Evolutionary conservation across 108 stramenopile genomes (phyloP).

Genomic region (Conticribra weissflogii): DNA sequence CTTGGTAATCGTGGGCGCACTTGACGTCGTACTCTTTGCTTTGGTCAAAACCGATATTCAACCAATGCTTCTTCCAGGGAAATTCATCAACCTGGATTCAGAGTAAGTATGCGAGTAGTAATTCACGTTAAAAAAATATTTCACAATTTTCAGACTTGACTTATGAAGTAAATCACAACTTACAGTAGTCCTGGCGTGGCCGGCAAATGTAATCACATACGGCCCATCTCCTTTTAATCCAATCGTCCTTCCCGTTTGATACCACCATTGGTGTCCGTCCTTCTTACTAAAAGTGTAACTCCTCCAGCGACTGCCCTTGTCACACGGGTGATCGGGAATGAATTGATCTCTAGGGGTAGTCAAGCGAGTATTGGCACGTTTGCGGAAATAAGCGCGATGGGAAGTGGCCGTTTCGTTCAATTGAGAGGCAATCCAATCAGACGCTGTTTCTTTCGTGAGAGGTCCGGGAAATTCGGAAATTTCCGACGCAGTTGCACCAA

Average conservation of each 20-base stretch:
- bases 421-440: slow-evolving; percentile 52
- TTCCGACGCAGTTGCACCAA: slow-evolving; percentile 49
- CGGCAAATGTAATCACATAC: slow-evolving; percentile 40
- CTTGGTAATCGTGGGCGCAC: slow-evolving; percentile 10
- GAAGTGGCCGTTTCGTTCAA: slow-evolving; percentile 32
- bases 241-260: not conserved
- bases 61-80: not conserved
- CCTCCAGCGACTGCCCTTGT: slow-evolving; percentile 40
- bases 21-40: slow-evolving; percentile 44
- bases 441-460: slow-evolving; percentile 12
- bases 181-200: slow-evolving; percentile 39
- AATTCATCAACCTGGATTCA: not conserved
- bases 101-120: too few species aligned
- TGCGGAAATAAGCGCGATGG: slow-evolving; percentile 53
- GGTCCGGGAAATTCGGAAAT: slow-evolving; percentile 29
- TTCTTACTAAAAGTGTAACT: slow-evolving; percentile 24
- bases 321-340: slow-evolving; percentile 35
- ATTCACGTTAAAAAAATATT: too few species aligned
- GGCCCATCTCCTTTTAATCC: slow-evolving; percentile 6
- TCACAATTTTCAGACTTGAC: slow-evolving; percentile 7
- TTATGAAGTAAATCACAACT: not conserved
- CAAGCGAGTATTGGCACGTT: slow-evolving; percentile 29
- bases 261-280: slow-evolving; percentile 31
- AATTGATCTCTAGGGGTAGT: slow-evolving; percentile 18
- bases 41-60: not conserved